phyloP scores from a whole-genome alignment of 2,329 filamentous ascomycete species.

The Botrytis galanthina region DNA sequence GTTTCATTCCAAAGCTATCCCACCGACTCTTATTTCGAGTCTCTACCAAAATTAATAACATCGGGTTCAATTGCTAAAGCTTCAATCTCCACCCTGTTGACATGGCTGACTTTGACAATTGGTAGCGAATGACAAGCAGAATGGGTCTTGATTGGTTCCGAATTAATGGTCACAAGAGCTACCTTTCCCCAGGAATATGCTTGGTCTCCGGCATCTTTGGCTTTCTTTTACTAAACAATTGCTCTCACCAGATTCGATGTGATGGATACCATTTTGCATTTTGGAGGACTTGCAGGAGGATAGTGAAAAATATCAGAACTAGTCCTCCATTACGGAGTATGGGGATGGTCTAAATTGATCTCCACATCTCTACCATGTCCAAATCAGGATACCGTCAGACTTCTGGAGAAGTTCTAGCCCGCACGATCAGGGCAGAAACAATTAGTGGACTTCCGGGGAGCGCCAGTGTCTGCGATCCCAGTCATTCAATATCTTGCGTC shows the following conservation, averaged over 20 bases:
- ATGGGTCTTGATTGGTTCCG: slow-evolving; percentile 1
- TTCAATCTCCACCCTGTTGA: slow-evolving; percentile 2
- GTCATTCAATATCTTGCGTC: background rate
- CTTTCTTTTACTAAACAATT: background rate
- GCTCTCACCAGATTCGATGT: background rate
- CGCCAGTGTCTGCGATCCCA: slow-evolving; percentile 5
- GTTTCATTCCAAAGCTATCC: background rate
- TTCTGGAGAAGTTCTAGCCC: background rate
- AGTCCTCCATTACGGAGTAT: background rate
- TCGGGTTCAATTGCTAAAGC: background rate
- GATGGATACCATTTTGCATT: background rate
- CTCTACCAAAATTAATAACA: background rate
- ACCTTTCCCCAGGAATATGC: slow-evolving; percentile 1
- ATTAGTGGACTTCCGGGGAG: slow-evolving; percentile 1
- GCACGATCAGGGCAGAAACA: background rate
- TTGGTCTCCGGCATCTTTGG: background rate
- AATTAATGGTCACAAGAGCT: slow-evolving; percentile 11
- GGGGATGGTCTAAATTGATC: background rate
- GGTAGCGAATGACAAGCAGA: background rate
- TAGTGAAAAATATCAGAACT: background rate
- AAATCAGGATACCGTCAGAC: background rate
- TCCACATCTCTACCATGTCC: background rate
- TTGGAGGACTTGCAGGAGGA: background rate
- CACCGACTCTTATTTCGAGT: background rate
- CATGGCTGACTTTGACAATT: background rate